phyloP scores from a whole-genome alignment of 495 filamentous ascomycete species.

The Aspergillus bertholletiae region DNA sequence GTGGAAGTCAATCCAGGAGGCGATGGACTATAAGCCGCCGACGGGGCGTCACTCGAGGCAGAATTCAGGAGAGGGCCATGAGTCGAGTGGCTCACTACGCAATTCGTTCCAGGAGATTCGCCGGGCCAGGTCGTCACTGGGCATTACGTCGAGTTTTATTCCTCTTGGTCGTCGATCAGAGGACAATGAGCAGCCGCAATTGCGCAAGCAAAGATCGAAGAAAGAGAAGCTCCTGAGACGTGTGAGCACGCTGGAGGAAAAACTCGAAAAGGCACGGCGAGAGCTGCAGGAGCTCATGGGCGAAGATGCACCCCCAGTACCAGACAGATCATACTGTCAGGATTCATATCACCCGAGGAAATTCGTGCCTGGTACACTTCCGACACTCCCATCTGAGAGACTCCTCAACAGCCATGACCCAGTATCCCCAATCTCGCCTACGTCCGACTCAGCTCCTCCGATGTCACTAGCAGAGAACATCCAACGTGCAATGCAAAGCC shows the following conservation, averaged over 20 bases:
- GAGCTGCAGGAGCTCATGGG: constrained; percentile 51
- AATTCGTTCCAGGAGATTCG: constrained; percentile 40
- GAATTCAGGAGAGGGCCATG: constrained; percentile 17
- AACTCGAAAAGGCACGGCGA: constrained; percentile 54
- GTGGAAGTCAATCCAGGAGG: constrained; percentile 37
- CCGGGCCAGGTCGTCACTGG: constrained; percentile 26
- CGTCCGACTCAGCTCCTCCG: constrained; percentile 14
- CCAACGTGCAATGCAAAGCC: not conserved
- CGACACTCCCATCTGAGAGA: constrained; percentile 59
- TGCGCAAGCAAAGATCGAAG: constrained; percentile 52
- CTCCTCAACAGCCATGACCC: constrained; percentile 36
- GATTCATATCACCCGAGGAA: constrained; percentile 41
- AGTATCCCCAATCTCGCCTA: not conserved
- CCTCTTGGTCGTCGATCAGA: constrained; percentile 20
- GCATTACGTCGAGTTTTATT: constrained; percentile 26
- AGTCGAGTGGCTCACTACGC: constrained; percentile 29
- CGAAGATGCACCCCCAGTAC: constrained; percentile 32
- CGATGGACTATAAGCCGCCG: constrained; percentile 26
- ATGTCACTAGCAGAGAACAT: constrained; percentile 11
- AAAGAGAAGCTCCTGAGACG: constrained; percentile 63
- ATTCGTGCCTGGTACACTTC: constrained; percentile 54
- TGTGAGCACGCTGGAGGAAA: constrained; percentile 63
- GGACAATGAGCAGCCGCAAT: constrained; percentile 25
- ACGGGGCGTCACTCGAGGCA: constrained; percentile 17
- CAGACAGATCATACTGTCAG: constrained; percentile 15